Evolutionary conservation across 2,329 filamentous ascomycete genomes (phyloP).

Genomic region (Elsinoe perseae): DNA sequence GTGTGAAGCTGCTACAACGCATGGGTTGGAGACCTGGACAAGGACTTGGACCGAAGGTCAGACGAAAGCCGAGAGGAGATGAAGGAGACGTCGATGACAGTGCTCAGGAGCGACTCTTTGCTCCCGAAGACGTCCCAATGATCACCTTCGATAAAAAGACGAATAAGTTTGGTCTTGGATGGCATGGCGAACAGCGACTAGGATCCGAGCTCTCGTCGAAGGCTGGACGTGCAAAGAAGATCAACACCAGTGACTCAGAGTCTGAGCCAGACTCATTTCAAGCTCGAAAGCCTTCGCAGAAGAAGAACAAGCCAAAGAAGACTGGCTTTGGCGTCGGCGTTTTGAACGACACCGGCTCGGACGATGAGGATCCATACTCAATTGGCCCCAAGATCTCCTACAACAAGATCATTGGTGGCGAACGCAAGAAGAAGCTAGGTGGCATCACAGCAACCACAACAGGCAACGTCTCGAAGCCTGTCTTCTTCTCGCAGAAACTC

Average conservation of each 20-base stretch:
- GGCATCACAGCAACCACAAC: conserved; percentile 25
- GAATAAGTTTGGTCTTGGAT: conserved; percentile 64
- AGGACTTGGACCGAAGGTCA: conserved; percentile 81
- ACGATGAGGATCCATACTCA: conserved; percentile 90
- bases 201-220: conserved; percentile 21
- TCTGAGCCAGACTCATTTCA: conserved; percentile 26
- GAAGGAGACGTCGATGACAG: conserved; percentile 33
- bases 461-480: conserved; percentile 42
- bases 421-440: conserved; percentile 64
- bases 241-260: conserved; percentile 5
- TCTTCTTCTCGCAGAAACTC: conserved; percentile 65
- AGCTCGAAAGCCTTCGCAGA: conserved; percentile 29
- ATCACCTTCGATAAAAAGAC: conserved; percentile 58
- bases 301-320: conserved; percentile 47
- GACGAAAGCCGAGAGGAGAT: conserved; percentile 62
- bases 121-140: conserved; percentile 69
- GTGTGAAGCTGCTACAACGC: conserved; percentile 70
- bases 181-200: conserved; percentile 51
- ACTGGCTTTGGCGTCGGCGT: conserved; percentile 81
- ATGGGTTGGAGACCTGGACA: conserved; percentile 98
- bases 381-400: conserved; percentile 87
- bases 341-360: conserved; percentile 86
- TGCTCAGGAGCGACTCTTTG: conserved; percentile 60
- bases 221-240: conserved; percentile 10
- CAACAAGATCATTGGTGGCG: conserved; percentile 69